Conservation (phyloP, 768 basidiomycete genomes). For the Kwoniella heveanensis region DNA sequence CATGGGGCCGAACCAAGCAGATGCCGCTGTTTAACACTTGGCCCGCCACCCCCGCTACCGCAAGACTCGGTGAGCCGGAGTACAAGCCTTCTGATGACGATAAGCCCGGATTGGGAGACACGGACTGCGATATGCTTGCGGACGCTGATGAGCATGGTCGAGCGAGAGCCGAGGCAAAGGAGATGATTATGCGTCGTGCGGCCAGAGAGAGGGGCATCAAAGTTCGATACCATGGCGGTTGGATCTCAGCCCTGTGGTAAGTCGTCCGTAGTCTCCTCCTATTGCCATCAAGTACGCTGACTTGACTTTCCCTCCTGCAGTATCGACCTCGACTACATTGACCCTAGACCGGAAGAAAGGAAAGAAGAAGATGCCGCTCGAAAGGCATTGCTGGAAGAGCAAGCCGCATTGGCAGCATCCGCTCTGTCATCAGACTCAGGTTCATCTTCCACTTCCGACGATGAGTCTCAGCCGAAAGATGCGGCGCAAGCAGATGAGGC, state of each 20-base stretch:
- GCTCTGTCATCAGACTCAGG: conserved; percentile 1
- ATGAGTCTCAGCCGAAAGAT: background rate
- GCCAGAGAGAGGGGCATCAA: conserved; percentile 48
- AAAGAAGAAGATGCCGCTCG: conserved; percentile 29
- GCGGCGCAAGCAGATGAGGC: conserved; percentile 7
- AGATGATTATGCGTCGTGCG: conserved; percentile 48
- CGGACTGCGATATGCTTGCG: conserved; percentile 53
- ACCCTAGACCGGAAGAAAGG: conserved; percentile 40
- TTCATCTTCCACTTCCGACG: background rate
- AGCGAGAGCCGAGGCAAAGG: conserved; percentile 40
- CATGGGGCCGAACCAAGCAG: conserved; percentile 51
- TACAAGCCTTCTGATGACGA: conserved; percentile 32
- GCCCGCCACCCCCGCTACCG: conserved; percentile 39
- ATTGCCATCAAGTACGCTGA: too few relatives aligned
- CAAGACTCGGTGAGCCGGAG: conserved; percentile 32
- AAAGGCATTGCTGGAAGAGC: conserved; percentile 20
- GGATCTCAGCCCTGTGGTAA: conserved; percentile 51
- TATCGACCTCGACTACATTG: conserved; percentile 50
- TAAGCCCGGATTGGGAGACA: conserved; percentile 42
- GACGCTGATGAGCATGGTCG: conserved; percentile 48
- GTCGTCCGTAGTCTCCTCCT: too few relatives aligned
- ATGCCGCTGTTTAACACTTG: conserved; percentile 47
- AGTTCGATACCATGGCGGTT: conserved; percentile 48
- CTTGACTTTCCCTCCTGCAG: conserved; percentile 17
- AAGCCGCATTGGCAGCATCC: background rate